These are phyloP conservation scores for Lasiosphaeria hispida DNA, from an alignment of 495 filamentous ascomycete species.

Conservation along the genomic window DNA sequence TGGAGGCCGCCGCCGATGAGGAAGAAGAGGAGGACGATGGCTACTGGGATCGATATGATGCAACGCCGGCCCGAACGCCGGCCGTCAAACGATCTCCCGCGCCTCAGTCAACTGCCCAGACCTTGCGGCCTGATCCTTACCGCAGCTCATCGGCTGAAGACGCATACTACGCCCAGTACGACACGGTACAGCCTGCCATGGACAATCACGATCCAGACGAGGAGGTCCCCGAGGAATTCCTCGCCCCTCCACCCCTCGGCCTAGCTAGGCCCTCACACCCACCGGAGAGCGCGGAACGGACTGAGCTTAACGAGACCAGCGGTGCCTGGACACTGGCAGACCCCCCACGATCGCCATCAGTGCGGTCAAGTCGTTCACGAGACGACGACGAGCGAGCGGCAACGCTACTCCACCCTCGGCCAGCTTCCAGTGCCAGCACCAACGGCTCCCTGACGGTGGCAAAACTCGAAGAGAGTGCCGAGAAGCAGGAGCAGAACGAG, in stretches of 20 bases:
- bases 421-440: conserved; percentile 53
- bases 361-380: conserved; percentile 27
- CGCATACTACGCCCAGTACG: conserved; percentile 85
- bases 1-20: conserved; percentile 32
- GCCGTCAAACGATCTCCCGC: conserved; percentile 61
- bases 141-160: conserved; percentile 54
- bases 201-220: conserved; percentile 82
- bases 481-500: conserved; percentile 65
- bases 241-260: conserved; percentile 37
- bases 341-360: conserved; percentile 38
- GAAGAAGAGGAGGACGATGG: conserved; percentile 80
- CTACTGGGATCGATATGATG: conserved; percentile 95
- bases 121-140: conserved; percentile 15
- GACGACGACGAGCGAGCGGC: conserved; percentile 26
- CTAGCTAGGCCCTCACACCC: conserved; percentile 24
- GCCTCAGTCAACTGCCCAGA: conserved; percentile 32
- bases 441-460: conserved; percentile 57
- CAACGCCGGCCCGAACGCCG: conserved; percentile 75
- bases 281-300: conserved; percentile 16
- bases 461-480: conserved; percentile 62
- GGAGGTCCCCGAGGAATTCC: conserved; percentile 36
- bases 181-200: conserved; percentile 83
- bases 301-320: conserved; percentile 26
- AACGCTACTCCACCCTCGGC: conserved; percentile 44
- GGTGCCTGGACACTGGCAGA: conserved; percentile 39